Evolutionary conservation across 805 yeast species (phyloP).

Genomic region (Yarrowia keelungensis): DNA sequence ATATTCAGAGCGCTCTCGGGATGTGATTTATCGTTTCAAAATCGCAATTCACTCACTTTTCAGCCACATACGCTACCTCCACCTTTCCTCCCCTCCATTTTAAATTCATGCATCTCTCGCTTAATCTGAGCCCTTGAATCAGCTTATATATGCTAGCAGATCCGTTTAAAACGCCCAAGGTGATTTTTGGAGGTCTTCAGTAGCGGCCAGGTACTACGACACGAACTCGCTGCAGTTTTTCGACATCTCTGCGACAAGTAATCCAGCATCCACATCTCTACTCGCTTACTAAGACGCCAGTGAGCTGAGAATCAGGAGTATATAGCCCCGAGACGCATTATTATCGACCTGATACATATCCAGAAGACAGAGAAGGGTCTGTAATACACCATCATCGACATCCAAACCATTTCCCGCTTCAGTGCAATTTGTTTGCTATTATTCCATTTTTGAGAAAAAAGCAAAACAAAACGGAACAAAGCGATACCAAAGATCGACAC

Average conservation of each 20-base stretch:
- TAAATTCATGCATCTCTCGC: slow-evolving; percentile 22
- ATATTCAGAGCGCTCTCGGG: neutral
- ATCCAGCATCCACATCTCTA: neutral
- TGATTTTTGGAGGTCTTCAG: neutral
- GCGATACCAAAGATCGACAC: neutral
- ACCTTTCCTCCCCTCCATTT: slow-evolving; percentile 17
- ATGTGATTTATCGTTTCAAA: neutral
- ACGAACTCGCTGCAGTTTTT: neutral
- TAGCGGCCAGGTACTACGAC: neutral
- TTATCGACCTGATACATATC: too few relatives aligned
- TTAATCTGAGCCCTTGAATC: slow-evolving; percentile 18
- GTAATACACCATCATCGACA: too few relatives aligned
- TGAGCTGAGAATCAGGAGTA: neutral
- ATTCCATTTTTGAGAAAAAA: neutral
- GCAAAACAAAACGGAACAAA: neutral
- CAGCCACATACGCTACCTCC: neutral
- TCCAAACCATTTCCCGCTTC: too few relatives aligned
- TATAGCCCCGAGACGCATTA: too few relatives aligned
- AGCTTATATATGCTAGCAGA: slow-evolving; percentile 8
- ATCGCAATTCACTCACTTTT: neutral
- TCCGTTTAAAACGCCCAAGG: neutral
- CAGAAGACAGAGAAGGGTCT: too few relatives aligned
- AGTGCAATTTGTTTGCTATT: too few relatives aligned
- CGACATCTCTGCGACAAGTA: neutral
- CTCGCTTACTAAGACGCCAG: neutral